Percentiles rank a stretch among this genome's conserved stretches.
These are phyloP conservation scores for Auricularia sp. DNA, from an alignment of 768 basidiomycete species.

Conservation along the genomic window DNA sequence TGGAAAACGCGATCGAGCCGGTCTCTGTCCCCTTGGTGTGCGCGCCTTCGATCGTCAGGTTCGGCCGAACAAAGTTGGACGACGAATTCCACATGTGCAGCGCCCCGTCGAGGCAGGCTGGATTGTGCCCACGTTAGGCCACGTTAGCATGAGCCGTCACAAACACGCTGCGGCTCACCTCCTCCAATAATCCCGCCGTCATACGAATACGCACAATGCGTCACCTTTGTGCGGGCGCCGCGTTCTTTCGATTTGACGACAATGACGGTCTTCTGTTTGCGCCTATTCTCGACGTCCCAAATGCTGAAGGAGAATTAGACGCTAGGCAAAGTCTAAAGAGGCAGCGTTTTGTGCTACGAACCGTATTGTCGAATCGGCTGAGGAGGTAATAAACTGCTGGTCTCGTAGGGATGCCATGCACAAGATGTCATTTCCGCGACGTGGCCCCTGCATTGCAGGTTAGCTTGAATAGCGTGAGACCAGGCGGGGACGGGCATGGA, in stretches of 20 bases:
- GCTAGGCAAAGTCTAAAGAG: background rate
- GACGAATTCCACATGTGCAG: constrained; percentile 87
- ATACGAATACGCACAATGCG: constrained; percentile 72
- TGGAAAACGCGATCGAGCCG: constrained; percentile 77
- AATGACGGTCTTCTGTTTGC: constrained; percentile 92
- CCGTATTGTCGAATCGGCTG: constrained; percentile 94
- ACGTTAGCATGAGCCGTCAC: background rate
- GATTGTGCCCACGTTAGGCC: background rate
- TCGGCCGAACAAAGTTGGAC: constrained; percentile 90
- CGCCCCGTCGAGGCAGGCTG: constrained; percentile 86
- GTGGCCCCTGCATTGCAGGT: constrained; percentile 60
- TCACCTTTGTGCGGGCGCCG: constrained; percentile 87
- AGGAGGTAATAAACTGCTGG: constrained; percentile 82
- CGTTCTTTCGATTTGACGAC: constrained; percentile 95
- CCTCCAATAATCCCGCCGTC: constrained; percentile 88
- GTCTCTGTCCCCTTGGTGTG: constrained; percentile 81
- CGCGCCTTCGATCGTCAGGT: constrained; percentile 74
- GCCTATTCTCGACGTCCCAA: constrained; percentile 88
- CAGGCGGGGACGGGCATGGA: constrained; percentile 6
- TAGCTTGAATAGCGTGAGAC: constrained; percentile 1
- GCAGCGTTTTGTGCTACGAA: constrained; percentile 20
- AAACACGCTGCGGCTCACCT: constrained; percentile 38
- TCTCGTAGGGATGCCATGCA: constrained; percentile 85
- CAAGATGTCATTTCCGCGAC: constrained; percentile 86
- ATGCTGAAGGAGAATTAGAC: constrained; percentile 42